Percentiles rank a stretch among this genome's conserved stretches.
These are phyloP conservation scores for Neurospora cerealis DNA, from an alignment of 495 filamentous ascomycete species.

Conservation along the genomic window DNA sequence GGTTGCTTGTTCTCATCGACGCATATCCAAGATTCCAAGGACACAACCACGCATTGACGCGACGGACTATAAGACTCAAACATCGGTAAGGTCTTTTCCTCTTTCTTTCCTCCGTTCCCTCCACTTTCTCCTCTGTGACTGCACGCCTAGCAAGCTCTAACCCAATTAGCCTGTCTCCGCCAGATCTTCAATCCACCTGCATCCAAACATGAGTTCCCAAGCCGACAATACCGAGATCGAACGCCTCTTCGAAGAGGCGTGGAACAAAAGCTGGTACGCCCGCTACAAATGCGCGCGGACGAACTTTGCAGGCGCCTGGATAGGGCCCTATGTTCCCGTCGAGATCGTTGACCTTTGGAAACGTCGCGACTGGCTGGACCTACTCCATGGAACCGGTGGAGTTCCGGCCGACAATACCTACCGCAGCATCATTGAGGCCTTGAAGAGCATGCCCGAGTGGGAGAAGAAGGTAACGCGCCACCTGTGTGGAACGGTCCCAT, in stretches of 20 bases:
- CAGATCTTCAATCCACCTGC: background rate
- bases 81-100: background rate
- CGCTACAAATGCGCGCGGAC: background rate
- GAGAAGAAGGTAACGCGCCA: background rate
- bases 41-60: background rate
- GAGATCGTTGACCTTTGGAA: background rate
- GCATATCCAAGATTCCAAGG: too few relatives aligned
- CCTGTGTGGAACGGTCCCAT: background rate
- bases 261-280: background rate
- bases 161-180: background rate
- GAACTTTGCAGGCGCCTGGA: background rate
- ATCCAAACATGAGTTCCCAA: background rate
- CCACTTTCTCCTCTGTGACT: background rate
- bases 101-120: background rate
- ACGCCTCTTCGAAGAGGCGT: background rate
- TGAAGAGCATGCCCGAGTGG: background rate
- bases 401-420: background rate
- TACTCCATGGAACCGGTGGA: background rate
- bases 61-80: background rate
- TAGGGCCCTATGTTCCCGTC: background rate
- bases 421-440: background rate
- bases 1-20: background rate
- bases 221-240: background rate
- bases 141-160: background rate
- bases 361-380: background rate